Conservation (phyloP, 441 rosid genomes). For the Pelargonium australe region DNA sequence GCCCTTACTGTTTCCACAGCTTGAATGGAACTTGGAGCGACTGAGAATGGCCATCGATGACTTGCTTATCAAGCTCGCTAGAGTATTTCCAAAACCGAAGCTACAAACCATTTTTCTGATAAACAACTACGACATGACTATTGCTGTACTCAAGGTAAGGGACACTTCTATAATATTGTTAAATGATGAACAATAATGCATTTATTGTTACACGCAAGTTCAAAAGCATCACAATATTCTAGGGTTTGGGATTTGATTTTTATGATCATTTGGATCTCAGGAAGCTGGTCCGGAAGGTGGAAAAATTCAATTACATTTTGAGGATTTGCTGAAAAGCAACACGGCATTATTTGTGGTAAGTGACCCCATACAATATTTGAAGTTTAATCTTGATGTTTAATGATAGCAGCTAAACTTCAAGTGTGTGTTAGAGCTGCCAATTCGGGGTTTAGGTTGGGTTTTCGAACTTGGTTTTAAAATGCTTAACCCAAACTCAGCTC, state of each 20-base stretch:
- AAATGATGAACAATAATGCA: not conserved
- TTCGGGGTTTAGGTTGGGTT: too few relatives aligned
- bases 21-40: conserved; percentile 89
- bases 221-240: not conserved
- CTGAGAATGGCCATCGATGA: conserved; percentile 94
- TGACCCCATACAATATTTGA: conserved; percentile 1
- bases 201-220: not conserved
- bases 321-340: conserved; percentile 86
- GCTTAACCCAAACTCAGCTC: too few relatives aligned
- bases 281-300: conserved; percentile 97
- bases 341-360: conserved; percentile 86
- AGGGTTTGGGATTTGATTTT: conserved; percentile 5
- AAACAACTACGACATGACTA: conserved; percentile 96
- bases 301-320: conserved; percentile 85
- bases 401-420: too few relatives aligned
- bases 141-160: conserved; percentile 73
- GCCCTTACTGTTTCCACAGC: conserved; percentile 46
- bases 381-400: not conserved
- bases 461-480: too few relatives aligned
- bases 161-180: conserved; percentile 1
- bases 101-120: conserved; percentile 83
- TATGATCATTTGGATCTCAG: conserved; percentile 38
- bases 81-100: conserved; percentile 61
- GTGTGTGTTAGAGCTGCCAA: too few relatives aligned
- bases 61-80: conserved; percentile 83